Evolutionary conservation across 768 basidiomycete species (phyloP).

Genomic region (Pleurotus citrinopileatus): DNA sequence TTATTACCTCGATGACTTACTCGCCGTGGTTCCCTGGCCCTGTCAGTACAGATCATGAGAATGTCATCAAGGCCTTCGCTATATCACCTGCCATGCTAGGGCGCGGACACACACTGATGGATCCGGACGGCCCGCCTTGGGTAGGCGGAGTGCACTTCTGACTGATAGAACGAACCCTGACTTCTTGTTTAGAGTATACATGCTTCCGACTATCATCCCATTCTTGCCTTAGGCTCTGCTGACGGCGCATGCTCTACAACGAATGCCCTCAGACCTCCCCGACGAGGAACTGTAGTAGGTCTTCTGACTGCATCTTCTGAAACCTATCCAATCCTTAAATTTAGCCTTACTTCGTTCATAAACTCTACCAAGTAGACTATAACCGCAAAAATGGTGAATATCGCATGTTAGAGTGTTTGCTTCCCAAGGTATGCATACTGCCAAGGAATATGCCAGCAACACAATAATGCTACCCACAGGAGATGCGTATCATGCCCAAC

Average conservation of each 20-base stretch:
- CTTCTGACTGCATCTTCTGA: not conserved
- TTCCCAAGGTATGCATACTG: conserved; percentile 71
- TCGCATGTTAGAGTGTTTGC: conserved; percentile 85
- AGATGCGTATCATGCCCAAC: conserved; percentile 26
- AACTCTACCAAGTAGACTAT: conserved; percentile 86
- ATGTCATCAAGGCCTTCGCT: conserved; percentile 72
- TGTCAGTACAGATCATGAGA: conserved; percentile 82
- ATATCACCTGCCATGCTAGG: conserved; percentile 73
- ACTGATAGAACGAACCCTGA: not conserved
- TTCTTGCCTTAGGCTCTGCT: conserved; percentile 75
- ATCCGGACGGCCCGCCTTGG: conserved; percentile 82
- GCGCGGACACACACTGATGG: conserved; percentile 65
- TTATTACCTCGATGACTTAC: conserved; percentile 65
- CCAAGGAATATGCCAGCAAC: conserved; percentile 40
- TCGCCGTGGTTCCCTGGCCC: conserved; percentile 67
- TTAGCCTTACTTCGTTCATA: conserved; percentile 76
- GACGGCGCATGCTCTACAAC: conserved; percentile 83
- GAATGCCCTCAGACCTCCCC: conserved; percentile 63
- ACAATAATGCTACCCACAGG: conserved; percentile 29
- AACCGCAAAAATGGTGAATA: conserved; percentile 71
- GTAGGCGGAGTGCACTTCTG: conserved; percentile 40
- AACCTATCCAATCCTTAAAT: not conserved
- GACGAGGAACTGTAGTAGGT: conserved; percentile 70
- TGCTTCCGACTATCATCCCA: conserved; percentile 84
- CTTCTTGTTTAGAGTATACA: conserved; percentile 50